Evolutionary conservation across 2,329 filamentous ascomycete species (phyloP), one percentile per base, ranked within the genome.

Genomic region (Diaporthe caulivora): DNA sequence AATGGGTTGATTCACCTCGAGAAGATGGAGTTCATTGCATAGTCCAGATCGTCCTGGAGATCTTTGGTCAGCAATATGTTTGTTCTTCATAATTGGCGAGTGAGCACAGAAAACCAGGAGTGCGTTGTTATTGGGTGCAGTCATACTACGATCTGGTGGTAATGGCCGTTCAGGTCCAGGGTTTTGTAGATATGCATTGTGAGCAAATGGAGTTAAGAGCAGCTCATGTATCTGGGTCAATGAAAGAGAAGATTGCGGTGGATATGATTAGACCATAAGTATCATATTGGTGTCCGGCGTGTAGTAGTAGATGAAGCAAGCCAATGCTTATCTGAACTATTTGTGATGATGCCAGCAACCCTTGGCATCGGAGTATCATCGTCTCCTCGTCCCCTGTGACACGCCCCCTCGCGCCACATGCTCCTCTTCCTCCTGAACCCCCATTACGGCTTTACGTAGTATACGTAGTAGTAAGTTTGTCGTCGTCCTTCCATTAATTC

Each of bases 1-100:
- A 92, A 92, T 77, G 91, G 91, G 2, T 81, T 92, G 67, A 89
- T 92, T 72, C 90, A 92, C 77, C 83, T 93, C 5, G 89, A 91
- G 78, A 87, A 85, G 75, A 83, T 86, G 80, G 84, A 87, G 57
- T 72, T 85, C 26, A 83, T 51, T 51, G 57, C 67, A 44, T 74
- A 74, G 42, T 31, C 44, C 26, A 62, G 55, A 40, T 44, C 37
- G n/a, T 26, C 15, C 24, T 40, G 47, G 13, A 17, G 11, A 44
- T 54, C 42, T 18, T 26, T 5, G 18, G 5, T 34, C 18, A 31
- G 15, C 18, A 13, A 17, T 24, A 44, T 34, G 18, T 51, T 51
- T 34, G 47, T 53, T 71, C 37, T 4, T 57, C 49, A 40, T 60
- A 3, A 17, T 42, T 51, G 15, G 18, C 34, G 9, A 31, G 42